Evolutionary conservation across 1,139 yeast species (phyloP).

Genomic region (Geotrichum histeridarum): DNA sequence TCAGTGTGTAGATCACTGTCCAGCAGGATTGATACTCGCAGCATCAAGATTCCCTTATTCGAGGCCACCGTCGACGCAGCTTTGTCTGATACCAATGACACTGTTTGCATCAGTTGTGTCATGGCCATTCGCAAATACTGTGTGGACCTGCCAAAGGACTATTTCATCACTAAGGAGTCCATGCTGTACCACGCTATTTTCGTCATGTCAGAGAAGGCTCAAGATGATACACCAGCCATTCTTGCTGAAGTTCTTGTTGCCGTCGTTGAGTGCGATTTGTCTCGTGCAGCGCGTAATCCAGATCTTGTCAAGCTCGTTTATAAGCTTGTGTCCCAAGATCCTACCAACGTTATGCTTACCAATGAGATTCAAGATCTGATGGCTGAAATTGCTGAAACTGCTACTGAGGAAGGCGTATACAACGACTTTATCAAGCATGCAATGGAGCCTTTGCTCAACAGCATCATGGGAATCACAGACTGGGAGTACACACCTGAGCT

Average conservation of each 20-base stretch:
- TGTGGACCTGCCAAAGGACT: constrained; percentile 20
- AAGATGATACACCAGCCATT: constrained; percentile 75
- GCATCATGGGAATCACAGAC: constrained; percentile 32
- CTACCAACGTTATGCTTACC: constrained; percentile 65
- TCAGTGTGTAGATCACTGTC: constrained; percentile 21
- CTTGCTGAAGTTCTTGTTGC: constrained; percentile 65
- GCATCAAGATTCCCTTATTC: constrained; percentile 21
- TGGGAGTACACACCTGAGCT: constrained; percentile 46
- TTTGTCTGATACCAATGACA: constrained; percentile 20
- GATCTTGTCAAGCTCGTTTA: constrained; percentile 53
- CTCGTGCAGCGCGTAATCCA: constrained; percentile 38
- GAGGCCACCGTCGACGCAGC: constrained; percentile 23
- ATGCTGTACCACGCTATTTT: constrained; percentile 34
- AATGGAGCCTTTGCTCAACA: constrained; percentile 47
- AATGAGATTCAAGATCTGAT: constrained; percentile 59
- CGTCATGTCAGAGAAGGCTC: constrained; percentile 56
- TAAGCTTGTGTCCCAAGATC: constrained; percentile 62
- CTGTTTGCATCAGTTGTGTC: constrained; percentile 25
- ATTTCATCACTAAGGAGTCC: constrained; percentile 15
- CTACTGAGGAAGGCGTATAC: constrained; percentile 42
- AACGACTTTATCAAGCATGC: constrained; percentile 47
- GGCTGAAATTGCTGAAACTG: constrained; percentile 49
- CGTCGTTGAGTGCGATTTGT: constrained; percentile 47
- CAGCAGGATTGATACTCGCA: constrained; percentile 15
- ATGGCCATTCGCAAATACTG: constrained; percentile 24